Evolutionary conservation across 345 rosid genomes (phyloP), one percentile per base, ranked within the genome.

Genomic region (Ceriops tagal): DNA sequence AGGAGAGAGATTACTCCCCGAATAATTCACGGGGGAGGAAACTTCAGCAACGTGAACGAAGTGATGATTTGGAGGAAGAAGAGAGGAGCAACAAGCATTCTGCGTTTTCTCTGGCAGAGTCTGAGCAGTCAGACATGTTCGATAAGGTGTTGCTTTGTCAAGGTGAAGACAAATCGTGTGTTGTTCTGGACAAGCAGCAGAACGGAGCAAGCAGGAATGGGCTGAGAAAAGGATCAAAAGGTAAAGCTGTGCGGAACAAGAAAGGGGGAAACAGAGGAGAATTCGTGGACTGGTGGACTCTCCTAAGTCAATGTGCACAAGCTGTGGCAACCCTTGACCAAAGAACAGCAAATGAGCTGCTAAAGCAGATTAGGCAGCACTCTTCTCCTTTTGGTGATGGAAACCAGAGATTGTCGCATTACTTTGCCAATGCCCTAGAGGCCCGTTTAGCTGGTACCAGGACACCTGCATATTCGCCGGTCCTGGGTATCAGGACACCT

Each of bases 241-340:
- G 76, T 24, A 75, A 53, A 59, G 64, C 49, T 1, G 16, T 47
- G 8, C 55, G 80, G 13, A 70, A 63, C 63, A 76, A 64, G 73
- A 83, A 71, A 67, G 68, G 39, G 11, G 69, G 70, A 58, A 60
- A 72, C 4, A 66, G 49, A 70, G 75, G 78, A 46, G 87, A 77
- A 49, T 61, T 83, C 51, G 88, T 84, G 11, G 93, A 88, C 74
- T 64, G 84, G 69, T 71, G 75, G 78, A 69, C 78, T 64, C 80
- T 83, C 0, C 62, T 91, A 64, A 83, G 78, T 72, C 90, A 77
- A 46, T 89, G 97, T 65, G 96, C 97, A 7, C 92, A 89, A 73
- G 80, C 96, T 8, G 88, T 86, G 34, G 79, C 88, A 19, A 83
- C 74, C 46, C 77, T 76, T 62, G 91, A 91, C 64, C 89, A 83